Percentiles rank a stretch among this genome's conserved stretches.
Evolutionary conservation across 345 rosid genomes (phyloP).

Genomic region (Lepidium africanum): DNA sequence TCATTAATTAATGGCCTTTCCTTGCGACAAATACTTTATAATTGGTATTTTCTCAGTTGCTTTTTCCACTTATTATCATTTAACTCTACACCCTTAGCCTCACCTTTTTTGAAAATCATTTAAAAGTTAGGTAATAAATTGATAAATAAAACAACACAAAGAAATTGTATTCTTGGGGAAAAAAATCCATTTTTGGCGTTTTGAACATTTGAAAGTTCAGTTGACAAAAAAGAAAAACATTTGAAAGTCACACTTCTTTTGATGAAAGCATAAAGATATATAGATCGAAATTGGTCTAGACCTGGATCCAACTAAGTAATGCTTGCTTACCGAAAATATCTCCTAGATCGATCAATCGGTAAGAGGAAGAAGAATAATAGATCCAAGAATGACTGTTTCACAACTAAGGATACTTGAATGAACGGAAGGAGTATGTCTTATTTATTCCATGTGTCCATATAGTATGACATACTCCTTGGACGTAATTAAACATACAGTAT

Average conservation of each 20-base stretch:
- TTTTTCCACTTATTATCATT: slow-evolving; percentile 8
- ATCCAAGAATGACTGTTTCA: too few species aligned
- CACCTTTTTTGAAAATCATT: background rate
- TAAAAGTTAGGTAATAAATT: background rate
- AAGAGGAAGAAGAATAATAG: too few species aligned
- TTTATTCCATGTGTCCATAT: too few species aligned
- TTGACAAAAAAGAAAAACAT: too few species aligned
- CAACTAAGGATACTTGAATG: too few species aligned
- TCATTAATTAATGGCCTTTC: background rate
- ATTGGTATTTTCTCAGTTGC: background rate
- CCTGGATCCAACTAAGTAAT: too few species aligned
- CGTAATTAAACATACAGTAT: too few species aligned
- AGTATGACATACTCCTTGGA: too few species aligned
- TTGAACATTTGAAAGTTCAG: background rate
- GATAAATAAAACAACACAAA: background rate
- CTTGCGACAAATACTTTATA: background rate
- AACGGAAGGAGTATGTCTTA: too few species aligned
- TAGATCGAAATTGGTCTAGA: too few species aligned
- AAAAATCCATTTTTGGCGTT: background rate
- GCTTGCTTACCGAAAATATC: too few species aligned
- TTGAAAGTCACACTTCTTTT: background rate
- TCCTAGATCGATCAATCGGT: too few species aligned
- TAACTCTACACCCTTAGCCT: background rate
- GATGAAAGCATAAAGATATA: background rate
- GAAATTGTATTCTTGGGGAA: background rate